Base-by-base conservation (phyloP, 2,329 filamentous ascomycete genomes). In the Nemania serpens region DNA sequence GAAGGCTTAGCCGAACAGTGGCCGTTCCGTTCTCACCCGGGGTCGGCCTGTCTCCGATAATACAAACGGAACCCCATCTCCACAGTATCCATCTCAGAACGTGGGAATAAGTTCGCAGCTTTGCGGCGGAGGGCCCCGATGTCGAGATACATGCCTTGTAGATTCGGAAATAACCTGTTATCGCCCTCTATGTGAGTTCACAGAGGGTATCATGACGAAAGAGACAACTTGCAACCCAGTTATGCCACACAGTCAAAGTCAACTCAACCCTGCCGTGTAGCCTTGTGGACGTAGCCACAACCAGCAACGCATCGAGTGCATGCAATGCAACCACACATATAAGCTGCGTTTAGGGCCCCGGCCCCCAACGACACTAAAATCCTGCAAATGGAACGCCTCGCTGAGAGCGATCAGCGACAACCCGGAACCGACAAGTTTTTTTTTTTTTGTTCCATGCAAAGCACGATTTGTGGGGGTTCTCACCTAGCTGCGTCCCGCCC, bases 301-400 rank as follows among this genome's bases (percentile, higher is more conserved):
- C 42, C 42, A 20, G 56, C 51, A 56, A 42, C 43, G 12, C 37
- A 43, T 20, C n/a, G 33, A n/a, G 57, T 63, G 57, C 53, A 57
- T 20, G 45, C 15, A 51, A 63, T 34, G 41, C 48, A 13, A 18
- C n/a, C 41, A 53, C 17, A 56, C 7, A 25, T 20, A 20, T 33
- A 51, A 33, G 41, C 56, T 49, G 34, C 25, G 20, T 25, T 46
- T 11, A n/a, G n/a, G n/a, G n/a, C n/a, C n/a, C n/a, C n/a, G 10
- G 47, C 29, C 42, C 34, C 34, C n/a, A 36, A 20, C 43, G 33
- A 25, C 17, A 48, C 48, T 7, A 33, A 17, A 45, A 37, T 10
- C 22, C 18, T 47, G 13, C 2, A 10, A 37, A 15, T 10, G 9
- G 13, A 15, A 15, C 29, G 11, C 36, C 11, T 39, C 11, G 3